Base-by-base conservation (phyloP, 2,329 filamentous ascomycete species). In the Podosphaera leucotricha region DNA sequence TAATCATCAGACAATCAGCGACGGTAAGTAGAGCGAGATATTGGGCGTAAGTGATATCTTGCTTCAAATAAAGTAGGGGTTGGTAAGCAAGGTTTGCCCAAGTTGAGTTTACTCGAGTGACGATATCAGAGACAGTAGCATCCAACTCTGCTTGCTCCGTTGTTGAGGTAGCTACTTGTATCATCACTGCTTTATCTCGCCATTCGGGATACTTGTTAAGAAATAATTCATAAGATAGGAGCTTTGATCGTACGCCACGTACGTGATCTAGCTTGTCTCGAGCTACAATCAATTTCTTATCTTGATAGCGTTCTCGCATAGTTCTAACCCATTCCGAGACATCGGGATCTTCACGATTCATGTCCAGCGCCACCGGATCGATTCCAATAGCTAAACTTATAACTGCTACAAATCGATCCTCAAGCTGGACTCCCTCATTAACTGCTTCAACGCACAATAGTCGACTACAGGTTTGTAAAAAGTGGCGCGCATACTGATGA, bases 201-300 rank as follows among this genome's bases (percentile, higher is more conserved):
- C 82, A 94, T 55, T 92, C 72, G 0, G 87, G 86, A 57, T 94
- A 82, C 59, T 85, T 83, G 62, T 93, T 92, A 38, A 95, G 70
- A 63, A 95, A 95, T 7, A 94, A 64, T 61, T 95, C 90, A 53
- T 75, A 81, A 1, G 86, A 80, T 21, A 94, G 67, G 5, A 95
- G 70, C 66, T 95, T 95, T 62, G 93, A 87, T 35, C 86, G 75
- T 35, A 95, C 85, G 47, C 90, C 87, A 44, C 86, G 79, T 46
- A 95, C 82, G 52, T 82, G 77, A 59, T 95, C 87, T 38, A 95
- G 74, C 68, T 94, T 93, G 62, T 95, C 87, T 43, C 87, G 77
- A 8, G 84, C 84, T 11, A 94, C 86, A 52, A 95, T 92, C 45
- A 95, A 71, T 54, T 75, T 79, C 67, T 94, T 94, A 52, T 77